phyloP scores from a whole-genome alignment of 139 green algal species.

The Gonium pectorale region DNA sequence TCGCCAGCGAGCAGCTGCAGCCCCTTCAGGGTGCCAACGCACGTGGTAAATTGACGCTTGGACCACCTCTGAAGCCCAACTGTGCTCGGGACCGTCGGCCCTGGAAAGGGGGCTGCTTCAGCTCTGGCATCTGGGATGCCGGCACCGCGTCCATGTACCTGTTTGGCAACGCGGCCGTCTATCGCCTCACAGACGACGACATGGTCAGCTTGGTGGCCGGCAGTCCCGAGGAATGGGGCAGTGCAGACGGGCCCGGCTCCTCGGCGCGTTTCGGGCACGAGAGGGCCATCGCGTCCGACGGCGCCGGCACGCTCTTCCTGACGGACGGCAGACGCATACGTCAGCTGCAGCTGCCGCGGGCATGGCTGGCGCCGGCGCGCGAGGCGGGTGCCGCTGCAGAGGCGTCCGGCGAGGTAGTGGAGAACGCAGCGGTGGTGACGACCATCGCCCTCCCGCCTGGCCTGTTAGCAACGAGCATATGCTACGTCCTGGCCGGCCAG shows the following conservation, averaged over 20 bases:
- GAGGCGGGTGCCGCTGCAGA: background rate
- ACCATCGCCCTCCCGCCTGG: background rate
- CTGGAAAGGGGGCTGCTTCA: no score
- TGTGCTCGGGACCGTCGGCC: no score
- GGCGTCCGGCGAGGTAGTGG: no score
- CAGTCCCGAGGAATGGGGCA: background rate
- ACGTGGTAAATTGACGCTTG: background rate
- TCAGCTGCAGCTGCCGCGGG: background rate
- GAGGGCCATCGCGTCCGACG: background rate
- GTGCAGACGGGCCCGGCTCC: background rate
- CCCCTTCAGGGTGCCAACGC: background rate
- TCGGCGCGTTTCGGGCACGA: background rate
- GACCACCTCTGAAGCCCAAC: background rate
- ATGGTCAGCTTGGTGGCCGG: background rate
- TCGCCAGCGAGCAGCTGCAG: background rate
- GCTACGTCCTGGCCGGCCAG: no score
- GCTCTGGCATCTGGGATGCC: background rate
- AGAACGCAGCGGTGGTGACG: background rate
- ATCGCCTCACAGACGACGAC: background rate
- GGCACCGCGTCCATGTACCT: background rate
- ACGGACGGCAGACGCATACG: background rate
- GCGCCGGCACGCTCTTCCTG: background rate
- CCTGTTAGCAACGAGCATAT: no score
- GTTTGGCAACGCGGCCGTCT: background rate
- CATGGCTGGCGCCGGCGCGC: no score